These are phyloP conservation scores for Coemansia sp. DNA, from an alignment of 192 early-diverging fungal genomes.

Conservation along the genomic window DNA sequence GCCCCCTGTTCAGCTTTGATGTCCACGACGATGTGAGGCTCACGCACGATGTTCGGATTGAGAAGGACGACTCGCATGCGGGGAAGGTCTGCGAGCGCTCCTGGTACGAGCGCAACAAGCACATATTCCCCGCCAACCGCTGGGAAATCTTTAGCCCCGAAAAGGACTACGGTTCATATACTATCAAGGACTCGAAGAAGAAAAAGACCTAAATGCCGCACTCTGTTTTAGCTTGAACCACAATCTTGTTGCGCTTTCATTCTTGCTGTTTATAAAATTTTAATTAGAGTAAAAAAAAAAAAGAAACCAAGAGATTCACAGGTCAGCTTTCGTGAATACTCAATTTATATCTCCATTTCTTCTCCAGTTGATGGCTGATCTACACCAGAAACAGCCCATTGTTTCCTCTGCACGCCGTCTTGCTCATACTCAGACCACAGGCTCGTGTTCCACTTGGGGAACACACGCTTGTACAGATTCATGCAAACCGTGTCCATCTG, in stretches of 20 bases:
- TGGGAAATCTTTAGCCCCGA: conserved; percentile 92
- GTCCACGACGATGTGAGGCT: conserved; percentile 92
- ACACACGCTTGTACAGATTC: conserved; percentile 94
- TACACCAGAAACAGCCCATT: conserved; percentile 27
- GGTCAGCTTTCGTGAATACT: too few relatives aligned
- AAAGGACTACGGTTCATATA: conserved; percentile 61
- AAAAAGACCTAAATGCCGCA: background rate
- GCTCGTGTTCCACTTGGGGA: conserved; percentile 90
- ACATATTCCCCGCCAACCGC: conserved; percentile 90
- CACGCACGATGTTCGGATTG: conserved; percentile 74
- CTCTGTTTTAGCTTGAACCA: too few relatives aligned
- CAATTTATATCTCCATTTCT: conserved; percentile 32
- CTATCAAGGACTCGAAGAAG: conserved; percentile 34
- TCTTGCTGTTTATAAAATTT: too few relatives aligned
- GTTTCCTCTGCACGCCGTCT: conserved; percentile 13
- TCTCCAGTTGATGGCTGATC: background rate
- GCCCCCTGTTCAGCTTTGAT: conserved; percentile 91
- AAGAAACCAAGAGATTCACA: too few relatives aligned
- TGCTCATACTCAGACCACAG: conserved; percentile 49
- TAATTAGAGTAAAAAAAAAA: background rate
- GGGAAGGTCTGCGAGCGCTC: conserved; percentile 89
- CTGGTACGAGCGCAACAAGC: conserved; percentile 94
- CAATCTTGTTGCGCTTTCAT: too few relatives aligned
- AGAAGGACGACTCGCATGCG: conserved; percentile 94
- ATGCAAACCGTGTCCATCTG: conserved; percentile 96